A percentile compares a stretch with the other conserved stretches of the same genome.
Conservation (phyloP, 1,284 basidiomycete species). For the Irpex rosettiformis region DNA sequence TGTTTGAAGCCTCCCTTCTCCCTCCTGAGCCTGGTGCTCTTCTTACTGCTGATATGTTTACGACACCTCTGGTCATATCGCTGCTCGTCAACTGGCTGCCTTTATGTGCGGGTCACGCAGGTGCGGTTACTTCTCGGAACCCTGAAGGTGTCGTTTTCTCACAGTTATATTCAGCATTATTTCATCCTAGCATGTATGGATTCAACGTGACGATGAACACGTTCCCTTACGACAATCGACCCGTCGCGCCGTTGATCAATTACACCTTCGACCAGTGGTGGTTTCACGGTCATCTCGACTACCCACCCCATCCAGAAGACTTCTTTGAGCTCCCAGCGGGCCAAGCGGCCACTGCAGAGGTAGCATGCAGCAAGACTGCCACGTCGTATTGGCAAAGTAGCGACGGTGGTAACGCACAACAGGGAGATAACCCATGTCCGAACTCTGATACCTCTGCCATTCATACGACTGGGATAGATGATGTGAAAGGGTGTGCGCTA, state of each 20-base stretch:
- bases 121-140: slow-evolving; percentile 10
- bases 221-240: slow-evolving; percentile 43
- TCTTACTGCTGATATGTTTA: background rate
- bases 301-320: slow-evolving; percentile 54
- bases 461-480: slow-evolving; percentile 53
- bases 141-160: background rate
- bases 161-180: slow-evolving; percentile 26
- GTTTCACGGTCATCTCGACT: slow-evolving; percentile 64
- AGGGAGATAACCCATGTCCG: slow-evolving; percentile 49
- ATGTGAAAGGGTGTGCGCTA: slow-evolving; percentile 64
- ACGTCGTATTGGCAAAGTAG: slow-evolving; percentile 52
- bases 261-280: slow-evolving; percentile 66
- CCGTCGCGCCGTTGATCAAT: slow-evolving; percentile 34
- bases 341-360: slow-evolving; percentile 46
- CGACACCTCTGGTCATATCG: background rate
- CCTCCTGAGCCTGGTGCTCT: background rate
- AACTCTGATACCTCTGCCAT: slow-evolving; percentile 39
- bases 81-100: background rate
- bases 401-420: slow-evolving; percentile 47
- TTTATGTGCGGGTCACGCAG: slow-evolving; percentile 14
- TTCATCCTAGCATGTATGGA: slow-evolving; percentile 40
- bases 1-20: background rate
- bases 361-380: slow-evolving; percentile 57
- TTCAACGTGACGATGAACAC: slow-evolving; percentile 55
- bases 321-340: slow-evolving; percentile 61